Percentiles rank a stretch among this genome's conserved stretches.
These are phyloP conservation scores for Monosporascus sp. DNA, from an alignment of 2,329 filamentous ascomycete species.

Conservation along the genomic window DNA sequence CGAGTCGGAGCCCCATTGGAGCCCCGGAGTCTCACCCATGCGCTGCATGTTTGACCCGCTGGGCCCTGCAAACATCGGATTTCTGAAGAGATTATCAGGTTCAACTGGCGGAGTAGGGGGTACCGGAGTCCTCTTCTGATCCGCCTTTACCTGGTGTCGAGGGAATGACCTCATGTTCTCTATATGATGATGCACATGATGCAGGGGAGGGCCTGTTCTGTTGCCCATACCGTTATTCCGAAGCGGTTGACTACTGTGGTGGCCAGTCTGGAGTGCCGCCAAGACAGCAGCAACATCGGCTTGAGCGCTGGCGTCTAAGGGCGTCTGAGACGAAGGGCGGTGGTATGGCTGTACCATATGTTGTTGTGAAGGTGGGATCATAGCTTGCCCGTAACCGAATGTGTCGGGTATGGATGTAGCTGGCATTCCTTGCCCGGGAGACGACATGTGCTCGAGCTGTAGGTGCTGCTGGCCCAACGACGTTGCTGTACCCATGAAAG, in stretches of 20 bases:
- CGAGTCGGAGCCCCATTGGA: constrained; percentile 66
- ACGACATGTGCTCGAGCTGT: constrained; percentile 16
- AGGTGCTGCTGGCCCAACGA: constrained; percentile 52
- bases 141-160: constrained; percentile 10
- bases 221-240: constrained; percentile 10
- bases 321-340: constrained; percentile 9
- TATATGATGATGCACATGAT: constrained; percentile 9
- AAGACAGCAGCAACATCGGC: constrained; percentile 24
- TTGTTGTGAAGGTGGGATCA: constrained; percentile 16
- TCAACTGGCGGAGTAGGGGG: constrained; percentile 19
- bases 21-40: constrained; percentile 34
- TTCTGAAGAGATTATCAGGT: constrained; percentile 27
- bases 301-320: constrained; percentile 19
- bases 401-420: constrained; percentile 20
- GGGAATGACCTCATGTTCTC: constrained; percentile 12
- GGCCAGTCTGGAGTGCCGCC: constrained; percentile 22
- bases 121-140: constrained; percentile 10
- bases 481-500: constrained; percentile 60
- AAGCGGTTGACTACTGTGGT: constrained; percentile 13
- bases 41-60: constrained; percentile 11
- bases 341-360: constrained; percentile 12
- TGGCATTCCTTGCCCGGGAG: constrained; percentile 21
- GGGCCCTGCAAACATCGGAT: constrained; percentile 34
- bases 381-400: constrained; percentile 18
- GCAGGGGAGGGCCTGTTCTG: constrained; percentile 10